Base-by-base conservation (phyloP, 1,284 basidiomycete species). In the Afroboletus lepidellus region DNA sequence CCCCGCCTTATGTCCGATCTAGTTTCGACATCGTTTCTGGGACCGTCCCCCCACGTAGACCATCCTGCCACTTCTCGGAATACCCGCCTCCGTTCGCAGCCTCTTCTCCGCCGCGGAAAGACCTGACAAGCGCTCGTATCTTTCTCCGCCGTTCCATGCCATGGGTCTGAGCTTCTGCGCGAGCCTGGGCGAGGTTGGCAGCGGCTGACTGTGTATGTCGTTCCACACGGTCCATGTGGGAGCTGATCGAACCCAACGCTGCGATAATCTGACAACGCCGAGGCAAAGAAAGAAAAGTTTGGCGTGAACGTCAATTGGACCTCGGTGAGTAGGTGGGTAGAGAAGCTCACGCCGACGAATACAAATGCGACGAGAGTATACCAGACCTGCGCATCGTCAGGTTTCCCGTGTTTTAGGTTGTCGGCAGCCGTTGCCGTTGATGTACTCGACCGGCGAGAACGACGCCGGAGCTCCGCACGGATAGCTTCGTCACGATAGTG, bases 181-280 rank as follows among this genome's bases (percentile, higher is more conserved):
- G 64, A 5, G 77, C 77, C 44, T 71, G 66, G 0, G 75, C 69
- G 8, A 79, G 69, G 57, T 77, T 77, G 12, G 65, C 63, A 18
- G 74, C 67, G 0, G 77, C 77, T 4, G 63, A 60, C 18, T 53
- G 48, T 33, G 77, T 69, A 8, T 65, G 65, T 24, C 62, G 57
- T 45, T 55, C 53, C 12, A 61, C 54, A 11, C 58, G 43, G 63
- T 64, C 27, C 36, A 63, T 13, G 50, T 58, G 57, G 12, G 60
- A 59, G 38, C 56, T 57, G 5, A 48, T 33, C 1, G 50, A 52
- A 32, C 36, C 27, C 43, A 48, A 34, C 8, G 54, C 51, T 5
- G 37, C 42, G n/a, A 55, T 12, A 27, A 54, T 37, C 64, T 67
- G 45, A 39, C 5, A 2, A n/a, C 18, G 12, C 27, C 9, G n/a